These are phyloP conservation scores for Fusarium sp. DNA, from an alignment of 2,329 filamentous ascomycete genomes.

Conservation along the genomic window DNA sequence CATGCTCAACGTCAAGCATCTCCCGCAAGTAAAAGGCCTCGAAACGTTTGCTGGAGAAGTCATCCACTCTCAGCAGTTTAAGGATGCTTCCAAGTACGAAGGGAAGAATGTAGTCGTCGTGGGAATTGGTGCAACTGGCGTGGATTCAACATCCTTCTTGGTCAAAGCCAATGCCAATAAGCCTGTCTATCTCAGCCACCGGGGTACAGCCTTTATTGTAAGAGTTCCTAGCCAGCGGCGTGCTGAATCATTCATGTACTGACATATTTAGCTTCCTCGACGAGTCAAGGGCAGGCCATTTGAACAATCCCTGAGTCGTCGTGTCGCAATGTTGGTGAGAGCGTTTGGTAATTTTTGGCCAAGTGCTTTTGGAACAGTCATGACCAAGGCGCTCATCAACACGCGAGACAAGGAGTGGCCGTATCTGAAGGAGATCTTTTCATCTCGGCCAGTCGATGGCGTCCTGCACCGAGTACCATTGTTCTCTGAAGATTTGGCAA, in stretches of 20 bases:
- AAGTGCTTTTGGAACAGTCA: slow-evolving; percentile 17
- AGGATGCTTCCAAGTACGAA: slow-evolving; percentile 48
- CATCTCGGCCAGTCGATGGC: slow-evolving; percentile 29
- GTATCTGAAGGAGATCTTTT: slow-evolving; percentile 23
- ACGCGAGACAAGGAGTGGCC: slow-evolving; percentile 39
- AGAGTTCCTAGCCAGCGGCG: background rate
- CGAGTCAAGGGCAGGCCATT: slow-evolving; percentile 49
- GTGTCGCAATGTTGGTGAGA: slow-evolving; percentile 40
- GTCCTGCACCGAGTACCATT: slow-evolving; percentile 44
- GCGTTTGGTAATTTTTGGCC: slow-evolving; percentile 26
- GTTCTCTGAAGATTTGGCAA: slow-evolving; percentile 46
- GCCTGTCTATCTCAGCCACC: slow-evolving; percentile 56
- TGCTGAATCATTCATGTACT: background rate
- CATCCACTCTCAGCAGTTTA: slow-evolving; percentile 55
- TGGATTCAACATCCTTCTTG: slow-evolving; percentile 47
- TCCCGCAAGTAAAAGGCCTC: slow-evolving; percentile 52
- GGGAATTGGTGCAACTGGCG: slow-evolving; percentile 55
- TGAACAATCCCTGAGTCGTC: slow-evolving; percentile 50
- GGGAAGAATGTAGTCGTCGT: slow-evolving; percentile 59
- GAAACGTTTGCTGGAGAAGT: slow-evolving; percentile 54
- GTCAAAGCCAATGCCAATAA: slow-evolving; percentile 49
- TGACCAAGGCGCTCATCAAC: slow-evolving; percentile 32
- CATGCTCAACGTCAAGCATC: slow-evolving; percentile 49
- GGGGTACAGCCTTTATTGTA: slow-evolving; percentile 46
- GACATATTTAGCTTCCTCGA: slow-evolving; percentile 39